A percentile compares a stretch with the other conserved stretches of the same genome.
Evolutionary conservation across 306 rosid genomes (phyloP).

Genomic region (Trifolium pratense): DNA sequence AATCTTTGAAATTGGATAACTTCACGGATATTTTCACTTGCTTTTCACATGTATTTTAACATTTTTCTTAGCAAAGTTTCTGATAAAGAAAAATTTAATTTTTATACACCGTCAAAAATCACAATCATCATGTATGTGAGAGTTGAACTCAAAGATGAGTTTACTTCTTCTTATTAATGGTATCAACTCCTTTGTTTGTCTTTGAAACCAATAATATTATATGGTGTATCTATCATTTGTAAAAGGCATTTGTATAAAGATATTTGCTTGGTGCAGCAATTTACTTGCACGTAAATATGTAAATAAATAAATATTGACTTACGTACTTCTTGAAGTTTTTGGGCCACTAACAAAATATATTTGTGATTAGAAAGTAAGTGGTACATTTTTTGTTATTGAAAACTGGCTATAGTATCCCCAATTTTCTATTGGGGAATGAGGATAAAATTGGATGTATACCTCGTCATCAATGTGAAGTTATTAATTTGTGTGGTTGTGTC

Average conservation of each 20-base stretch:
- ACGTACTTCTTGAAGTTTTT: slow-evolving; percentile 52
- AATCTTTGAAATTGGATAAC: slow-evolving; percentile 23
- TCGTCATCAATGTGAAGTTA: slow-evolving; percentile 43
- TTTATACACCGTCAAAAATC: too few species aligned
- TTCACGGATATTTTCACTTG: neutral
- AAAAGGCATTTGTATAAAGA: slow-evolving; percentile 29
- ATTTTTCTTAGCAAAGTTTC: too few species aligned
- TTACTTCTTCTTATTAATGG: too few species aligned
- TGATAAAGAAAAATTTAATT: too few species aligned
- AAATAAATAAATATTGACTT: slow-evolving; percentile 37
- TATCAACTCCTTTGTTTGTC: neutral
- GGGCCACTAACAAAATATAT: neutral
- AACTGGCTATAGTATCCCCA: slow-evolving; percentile 31
- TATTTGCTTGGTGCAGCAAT: slow-evolving; percentile 42
- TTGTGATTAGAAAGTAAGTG: slow-evolving; percentile 38
- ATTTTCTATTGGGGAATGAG: slow-evolving; percentile 37
- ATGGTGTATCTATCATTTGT: slow-evolving; percentile 38
- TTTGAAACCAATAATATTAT: neutral
- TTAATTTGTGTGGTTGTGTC: too few species aligned
- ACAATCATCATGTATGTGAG: too few species aligned
- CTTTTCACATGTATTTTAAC: neutral
- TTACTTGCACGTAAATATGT: slow-evolving; percentile 48
- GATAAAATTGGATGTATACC: slow-evolving; percentile 12
- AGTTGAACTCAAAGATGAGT: too few species aligned
- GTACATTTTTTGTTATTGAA: slow-evolving; percentile 22